Evolutionary conservation across 345 rosid species (phyloP), one percentile per base, ranked within the genome.

Genomic region (Salix udensis): DNA sequence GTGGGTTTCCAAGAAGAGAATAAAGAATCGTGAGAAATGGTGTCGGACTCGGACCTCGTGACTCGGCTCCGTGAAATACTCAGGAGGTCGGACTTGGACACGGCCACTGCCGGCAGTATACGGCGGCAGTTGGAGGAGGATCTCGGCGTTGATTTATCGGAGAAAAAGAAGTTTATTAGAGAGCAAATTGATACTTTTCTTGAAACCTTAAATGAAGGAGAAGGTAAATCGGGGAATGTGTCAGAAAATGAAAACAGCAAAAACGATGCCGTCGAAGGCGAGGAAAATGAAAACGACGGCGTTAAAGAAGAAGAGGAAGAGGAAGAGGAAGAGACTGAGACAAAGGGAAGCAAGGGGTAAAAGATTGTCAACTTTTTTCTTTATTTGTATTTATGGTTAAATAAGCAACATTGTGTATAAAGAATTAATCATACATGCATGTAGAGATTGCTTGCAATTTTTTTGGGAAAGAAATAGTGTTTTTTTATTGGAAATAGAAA

Each of bases 11-110:
- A 24, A 9, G 28, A 58, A 55, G 61, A 31, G 67, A 65, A 31
- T 23, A 15, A 15, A 6, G 39, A 65, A 30, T 24, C 67, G 36
- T 11, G 8, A 55, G 78, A 71, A 74, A 89, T 91, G 96, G 91
- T 86, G 18, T 85, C 92, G 68, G 97, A 94, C 72, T 75, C 85
- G 68, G 98, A 92, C 77, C 87, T 92, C 39, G 89, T 80, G 81
- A 77, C 79, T 77, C 93, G 93, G 44, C 97, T 94, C 80, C 88
- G 87, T 72, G 90, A 94, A 66, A 84, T 92, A 65, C 92, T 94
- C 67, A 74, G 77, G 65, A 78, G 72, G 58, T 88, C 96, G 73
- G 94, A 94, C 97, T 92, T 92, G 0, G 83, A 92, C 37, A 92
- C 86, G 68, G 83, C 97, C 72, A 94, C 96, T 68, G 85, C 93